Percentiles rank a stretch among this genome's conserved stretches.
phyloP scores from a whole-genome alignment of 164 flowering plant species.

The Stephania cephalantha region DNA sequence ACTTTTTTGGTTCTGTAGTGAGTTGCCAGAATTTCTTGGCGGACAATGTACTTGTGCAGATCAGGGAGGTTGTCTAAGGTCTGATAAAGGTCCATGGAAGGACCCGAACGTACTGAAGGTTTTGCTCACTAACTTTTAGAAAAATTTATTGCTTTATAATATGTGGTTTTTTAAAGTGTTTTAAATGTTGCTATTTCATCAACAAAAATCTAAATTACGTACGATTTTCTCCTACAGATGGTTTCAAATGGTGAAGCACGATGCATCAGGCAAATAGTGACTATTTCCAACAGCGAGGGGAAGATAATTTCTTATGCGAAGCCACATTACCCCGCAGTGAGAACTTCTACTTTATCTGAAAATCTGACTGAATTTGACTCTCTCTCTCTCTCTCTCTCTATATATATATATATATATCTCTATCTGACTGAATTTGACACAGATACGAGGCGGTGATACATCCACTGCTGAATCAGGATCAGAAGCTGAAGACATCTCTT shows the following conservation, averaged over 20 bases:
- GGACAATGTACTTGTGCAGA: slow-evolving; percentile 40
- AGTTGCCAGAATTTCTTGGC: slow-evolving; percentile 56
- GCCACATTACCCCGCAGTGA: slow-evolving; percentile 64
- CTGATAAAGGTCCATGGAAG: slow-evolving; percentile 50
- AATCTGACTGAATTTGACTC: not conserved
- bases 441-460: slow-evolving; percentile 85
- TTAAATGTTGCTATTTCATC: not conserved
- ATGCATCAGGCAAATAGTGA: slow-evolving; percentile 69
- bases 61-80: slow-evolving; percentile 37
- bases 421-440: slow-evolving; percentile 6
- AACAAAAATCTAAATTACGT: not conserved
- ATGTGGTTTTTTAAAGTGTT: not conserved
- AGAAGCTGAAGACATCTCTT: slow-evolving; percentile 90
- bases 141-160: not conserved
- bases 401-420: not conserved
- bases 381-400: not conserved
- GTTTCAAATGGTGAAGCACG: slow-evolving; percentile 56
- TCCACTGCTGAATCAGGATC: slow-evolving; percentile 99
- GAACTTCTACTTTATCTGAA: not conserved
- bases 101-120: slow-evolving; percentile 39
- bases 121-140: slow-evolving; percentile 5
- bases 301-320: slow-evolving; percentile 74
- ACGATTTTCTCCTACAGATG: slow-evolving; percentile 29
- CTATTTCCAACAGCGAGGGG: slow-evolving; percentile 78
- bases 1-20: slow-evolving; percentile 37